Evolutionary conservation across 805 yeast genomes (phyloP), one percentile per base, ranked within the genome.

Genomic region (Zygosaccharomyces rouxii): DNA sequence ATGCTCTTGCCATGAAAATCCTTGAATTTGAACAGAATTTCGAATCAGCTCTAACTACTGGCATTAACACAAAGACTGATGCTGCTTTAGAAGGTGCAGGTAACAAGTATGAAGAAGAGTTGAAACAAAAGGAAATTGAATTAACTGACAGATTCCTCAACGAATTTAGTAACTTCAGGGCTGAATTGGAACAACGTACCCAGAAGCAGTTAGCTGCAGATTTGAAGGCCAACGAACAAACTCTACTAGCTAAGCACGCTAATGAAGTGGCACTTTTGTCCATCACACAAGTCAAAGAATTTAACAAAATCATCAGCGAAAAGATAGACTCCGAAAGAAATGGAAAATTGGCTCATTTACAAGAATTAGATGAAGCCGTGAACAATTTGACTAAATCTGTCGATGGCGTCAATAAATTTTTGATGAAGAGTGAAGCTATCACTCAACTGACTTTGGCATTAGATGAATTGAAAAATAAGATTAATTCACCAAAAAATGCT

Each of bases 291-390:
- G 80, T 88, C 50, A 77, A 82, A 55, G 81, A 80, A 60, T 81
- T 86, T 64, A 78, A 82, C 53, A 71, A 74, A 46, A 71, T 79
- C 49, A 73, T 89, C 42, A 64, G 75, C 40, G 75, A 78, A 47
- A 77, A 77, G 50, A 77, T 90, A 46, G 90, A 84, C 54, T 54
- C 65, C 10, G 95, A 86, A 73, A 83, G 98, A 70, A 75, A 83
- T 54, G 88, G 89, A 23, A 83, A 94, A 63, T 78, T 90, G 58
- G 75, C 84, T 41, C 75, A 84, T 58, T 74, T 94, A 59, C 75
- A 76, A 29, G 78, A 80, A 48, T 74, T 94, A 48, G 72, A 77
- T 56, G 53, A 70, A 9, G 75, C 81, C 57, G 71, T 86, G 44
- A 72, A 68, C 22, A 74, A 76, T 30, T 73, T 92, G 30, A 26